Evolutionary conservation across 768 basidiomycete genomes (phyloP).

Genomic region (Austroboletus eburneus): DNA sequence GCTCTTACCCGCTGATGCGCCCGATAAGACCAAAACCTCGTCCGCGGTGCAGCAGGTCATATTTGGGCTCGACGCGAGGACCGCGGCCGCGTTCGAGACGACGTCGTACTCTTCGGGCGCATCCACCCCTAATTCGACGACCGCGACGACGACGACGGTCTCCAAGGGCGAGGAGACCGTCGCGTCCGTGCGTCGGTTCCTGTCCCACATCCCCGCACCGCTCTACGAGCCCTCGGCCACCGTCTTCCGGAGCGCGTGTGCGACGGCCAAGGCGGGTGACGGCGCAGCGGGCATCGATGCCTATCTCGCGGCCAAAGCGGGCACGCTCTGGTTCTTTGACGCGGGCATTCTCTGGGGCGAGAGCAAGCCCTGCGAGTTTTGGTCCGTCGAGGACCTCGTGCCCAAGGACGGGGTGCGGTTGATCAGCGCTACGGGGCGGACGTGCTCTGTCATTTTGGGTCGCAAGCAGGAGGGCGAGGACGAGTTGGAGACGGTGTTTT

Average conservation of each 20-base stretch:
- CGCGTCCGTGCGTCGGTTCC: slow-evolving; percentile 47
- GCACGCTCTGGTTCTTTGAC: slow-evolving; percentile 68
- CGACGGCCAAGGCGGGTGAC: slow-evolving; percentile 28
- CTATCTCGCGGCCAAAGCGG: slow-evolving; percentile 66
- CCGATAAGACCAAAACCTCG: slow-evolving; percentile 40
- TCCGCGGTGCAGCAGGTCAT: slow-evolving; percentile 52
- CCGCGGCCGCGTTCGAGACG: slow-evolving; percentile 42
- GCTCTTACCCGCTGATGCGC: slow-evolving; percentile 53
- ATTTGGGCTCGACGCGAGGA: slow-evolving; percentile 64
- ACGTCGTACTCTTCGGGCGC: slow-evolving; percentile 33
- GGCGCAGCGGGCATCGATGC: slow-evolving; percentile 64
- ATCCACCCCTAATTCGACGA: slow-evolving; percentile 18
- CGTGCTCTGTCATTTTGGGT: slow-evolving; percentile 57
- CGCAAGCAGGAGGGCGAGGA: slow-evolving; percentile 31
- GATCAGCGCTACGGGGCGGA: slow-evolving; percentile 61
- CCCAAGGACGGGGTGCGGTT: slow-evolving; percentile 50
- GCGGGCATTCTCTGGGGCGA: slow-evolving; percentile 72
- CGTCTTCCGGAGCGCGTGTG: slow-evolving; percentile 56
- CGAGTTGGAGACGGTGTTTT: slow-evolving; percentile 61
- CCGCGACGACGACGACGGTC: slow-evolving; percentile 20
- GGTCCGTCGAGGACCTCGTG: slow-evolving; percentile 58
- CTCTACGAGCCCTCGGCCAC: slow-evolving; percentile 45
- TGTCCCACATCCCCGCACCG: slow-evolving; percentile 44
- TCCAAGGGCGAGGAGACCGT: slow-evolving; percentile 53
- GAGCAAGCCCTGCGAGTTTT: slow-evolving; percentile 74